phyloP scores from a whole-genome alignment of 1,284 basidiomycete genomes.

The Naganishia cerealis region DNA sequence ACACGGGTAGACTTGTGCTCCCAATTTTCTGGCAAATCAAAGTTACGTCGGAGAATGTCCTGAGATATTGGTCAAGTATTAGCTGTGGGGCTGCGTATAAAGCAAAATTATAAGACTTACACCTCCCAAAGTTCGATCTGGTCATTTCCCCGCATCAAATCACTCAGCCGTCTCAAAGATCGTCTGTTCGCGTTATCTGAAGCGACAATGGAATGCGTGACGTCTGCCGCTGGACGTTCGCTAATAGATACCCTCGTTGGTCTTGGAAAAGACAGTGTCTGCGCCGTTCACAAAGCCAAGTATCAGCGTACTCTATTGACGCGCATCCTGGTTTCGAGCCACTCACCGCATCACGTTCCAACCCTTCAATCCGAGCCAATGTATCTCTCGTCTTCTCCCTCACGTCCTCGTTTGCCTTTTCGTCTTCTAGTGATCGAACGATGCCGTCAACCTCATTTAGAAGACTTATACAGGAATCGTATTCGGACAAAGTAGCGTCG shows the following conservation, averaged over 20 bases:
- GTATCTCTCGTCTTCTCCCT: slow-evolving; percentile 90
- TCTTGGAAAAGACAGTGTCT: slow-evolving; percentile 77
- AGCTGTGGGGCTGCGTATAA: background rate
- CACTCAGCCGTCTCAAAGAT: slow-evolving; percentile 79
- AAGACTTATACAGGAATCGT: slow-evolving; percentile 92
- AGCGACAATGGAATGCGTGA: slow-evolving; percentile 56
- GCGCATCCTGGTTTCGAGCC: slow-evolving; percentile 39
- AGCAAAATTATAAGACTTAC: slow-evolving; percentile 36
- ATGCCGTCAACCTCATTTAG: slow-evolving; percentile 94
- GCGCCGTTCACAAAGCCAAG: slow-evolving; percentile 1
- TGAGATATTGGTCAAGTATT: slow-evolving; percentile 22
- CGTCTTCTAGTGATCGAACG: slow-evolving; percentile 92
- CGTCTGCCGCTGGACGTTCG: slow-evolving; percentile 62
- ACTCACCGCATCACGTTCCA: slow-evolving; percentile 76
- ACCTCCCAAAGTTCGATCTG: slow-evolving; percentile 86
- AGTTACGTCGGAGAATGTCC: slow-evolving; percentile 88
- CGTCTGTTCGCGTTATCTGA: slow-evolving; percentile 63
- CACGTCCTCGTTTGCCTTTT: slow-evolving; percentile 94
- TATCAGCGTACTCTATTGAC: background rate
- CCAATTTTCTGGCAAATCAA: slow-evolving; percentile 86
- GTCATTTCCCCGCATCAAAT: slow-evolving; percentile 58
- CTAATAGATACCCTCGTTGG: slow-evolving; percentile 81
- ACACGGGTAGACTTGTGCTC: slow-evolving; percentile 79
- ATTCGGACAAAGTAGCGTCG: slow-evolving; percentile 94
- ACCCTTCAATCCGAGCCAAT: slow-evolving; percentile 90